Conservation (phyloP, 441 rosid species). For the Brassica hybrid region DNA sequence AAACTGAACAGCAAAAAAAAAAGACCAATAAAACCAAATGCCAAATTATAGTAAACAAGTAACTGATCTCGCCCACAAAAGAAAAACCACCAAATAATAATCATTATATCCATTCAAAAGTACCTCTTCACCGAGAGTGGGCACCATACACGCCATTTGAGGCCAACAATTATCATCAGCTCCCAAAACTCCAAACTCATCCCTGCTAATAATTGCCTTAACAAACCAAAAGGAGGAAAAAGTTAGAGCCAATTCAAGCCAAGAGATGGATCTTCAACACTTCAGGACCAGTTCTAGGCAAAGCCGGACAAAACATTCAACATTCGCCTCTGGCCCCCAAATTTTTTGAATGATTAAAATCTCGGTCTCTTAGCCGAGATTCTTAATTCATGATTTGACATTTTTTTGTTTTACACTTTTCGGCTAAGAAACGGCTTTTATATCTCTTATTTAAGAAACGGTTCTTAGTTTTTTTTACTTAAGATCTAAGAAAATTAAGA, state of each 20-base stretch:
- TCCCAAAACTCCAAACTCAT: constrained; percentile 75
- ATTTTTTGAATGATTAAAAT: too few species aligned
- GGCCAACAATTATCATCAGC: constrained; percentile 82
- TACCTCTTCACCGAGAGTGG: constrained; percentile 65
- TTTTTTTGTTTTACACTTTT: too few species aligned
- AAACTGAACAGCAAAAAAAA: constrained; percentile 58
- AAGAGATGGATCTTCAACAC: background rate
- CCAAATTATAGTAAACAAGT: background rate
- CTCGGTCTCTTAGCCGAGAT: too few species aligned
- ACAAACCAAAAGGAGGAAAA: background rate
- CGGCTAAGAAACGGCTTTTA: too few species aligned
- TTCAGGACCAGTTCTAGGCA: too few species aligned
- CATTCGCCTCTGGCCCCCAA: too few species aligned
- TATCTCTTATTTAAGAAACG: too few species aligned
- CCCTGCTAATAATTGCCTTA: constrained; percentile 84
- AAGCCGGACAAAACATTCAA: too few species aligned
- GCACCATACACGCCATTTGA: constrained; percentile 91
- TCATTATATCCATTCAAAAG: too few species aligned
- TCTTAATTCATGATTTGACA: too few species aligned
- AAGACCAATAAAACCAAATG: constrained; percentile 17
- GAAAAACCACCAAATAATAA: background rate
- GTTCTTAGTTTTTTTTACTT: too few species aligned
- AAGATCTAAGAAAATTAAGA: too few species aligned
- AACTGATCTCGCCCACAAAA: background rate
- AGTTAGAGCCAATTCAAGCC: background rate